Percentiles rank a stretch among this genome's conserved stretches.
Evolutionary conservation across 169 alveolate species (phyloP).

Genomic region (Plasmodium chabaudi): DNA sequence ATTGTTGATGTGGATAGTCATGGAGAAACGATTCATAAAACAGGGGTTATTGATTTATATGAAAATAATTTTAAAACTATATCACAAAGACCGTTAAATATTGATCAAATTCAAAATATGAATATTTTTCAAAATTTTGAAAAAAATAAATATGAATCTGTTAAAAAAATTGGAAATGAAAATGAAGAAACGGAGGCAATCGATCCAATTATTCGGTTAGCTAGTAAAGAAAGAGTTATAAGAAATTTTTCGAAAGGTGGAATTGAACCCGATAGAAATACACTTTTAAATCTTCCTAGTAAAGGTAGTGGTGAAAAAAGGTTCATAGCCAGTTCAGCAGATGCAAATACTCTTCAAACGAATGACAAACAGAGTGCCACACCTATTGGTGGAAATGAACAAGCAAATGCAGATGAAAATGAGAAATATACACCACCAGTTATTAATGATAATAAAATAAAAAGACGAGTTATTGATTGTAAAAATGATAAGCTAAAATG

Average conservation of each 20-base stretch:
- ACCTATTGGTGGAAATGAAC: not conserved
- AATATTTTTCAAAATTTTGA: constrained; percentile 1
- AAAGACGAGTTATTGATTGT: constrained; percentile 62
- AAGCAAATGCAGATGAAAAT: not conserved
- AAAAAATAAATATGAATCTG: not conserved
- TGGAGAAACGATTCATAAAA: not conserved
- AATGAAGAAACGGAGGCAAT: not conserved
- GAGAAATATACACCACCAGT: not conserved
- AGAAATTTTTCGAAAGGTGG: not conserved
- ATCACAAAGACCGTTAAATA: not conserved
- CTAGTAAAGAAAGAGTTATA: not conserved
- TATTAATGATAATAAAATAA: constrained; percentile 4
- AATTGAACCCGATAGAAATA: not conserved
- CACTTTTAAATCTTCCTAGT: no score
- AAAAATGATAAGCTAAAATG: constrained; percentile 65
- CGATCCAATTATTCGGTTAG: no score
- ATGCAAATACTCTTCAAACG: not conserved
- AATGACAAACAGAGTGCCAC: no score
- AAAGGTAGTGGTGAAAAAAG: not conserved
- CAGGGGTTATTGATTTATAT: constrained; percentile 20
- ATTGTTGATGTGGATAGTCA: not conserved
- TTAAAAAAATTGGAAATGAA: not conserved
- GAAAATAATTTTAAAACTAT: constrained; percentile 26
- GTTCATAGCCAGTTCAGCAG: not conserved
- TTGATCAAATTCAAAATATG: not conserved